phyloP scores from a whole-genome alignment of 805 yeast species.

The Nakazawaea populi region DNA sequence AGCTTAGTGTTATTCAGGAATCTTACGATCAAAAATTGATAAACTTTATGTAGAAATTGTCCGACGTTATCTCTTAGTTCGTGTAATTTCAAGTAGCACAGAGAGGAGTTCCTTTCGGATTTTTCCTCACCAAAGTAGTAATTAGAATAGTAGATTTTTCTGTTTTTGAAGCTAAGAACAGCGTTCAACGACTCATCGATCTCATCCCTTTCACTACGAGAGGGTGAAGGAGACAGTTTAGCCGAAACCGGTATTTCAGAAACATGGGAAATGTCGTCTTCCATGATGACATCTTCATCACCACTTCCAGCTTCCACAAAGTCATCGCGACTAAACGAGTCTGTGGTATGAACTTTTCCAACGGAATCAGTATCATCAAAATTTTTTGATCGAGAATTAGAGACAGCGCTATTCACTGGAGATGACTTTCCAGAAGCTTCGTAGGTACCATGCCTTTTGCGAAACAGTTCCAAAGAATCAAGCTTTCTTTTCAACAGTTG shows the following conservation, averaged over 20 bases:
- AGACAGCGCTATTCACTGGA: conserved; percentile 17
- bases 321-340: conserved; percentile 17
- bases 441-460: conserved; percentile 16
- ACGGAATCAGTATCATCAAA: conserved; percentile 13
- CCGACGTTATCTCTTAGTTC: conserved; percentile 46
- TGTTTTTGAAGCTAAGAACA: conserved; percentile 49
- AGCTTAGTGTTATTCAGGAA: conserved; percentile 61
- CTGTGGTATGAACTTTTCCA: conserved; percentile 13
- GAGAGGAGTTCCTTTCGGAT: conserved; percentile 32
- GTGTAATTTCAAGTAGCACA: conserved; percentile 44
- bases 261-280: not conserved
- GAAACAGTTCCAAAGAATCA: conserved; percentile 27
- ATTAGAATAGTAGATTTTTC: conserved; percentile 56
- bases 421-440: not conserved
- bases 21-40: conserved; percentile 36
- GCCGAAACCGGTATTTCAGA: conserved; percentile 28
- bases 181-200: conserved; percentile 46
- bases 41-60: conserved; percentile 52
- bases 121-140: conserved; percentile 57
- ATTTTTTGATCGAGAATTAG: not conserved
- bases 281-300: conserved; percentile 11
- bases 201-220: conserved; percentile 22
- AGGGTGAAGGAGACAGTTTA: conserved; percentile 21
- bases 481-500: conserved; percentile 31
- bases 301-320: conserved; percentile 17